Evolutionary conservation across 352 stramenopile genomes (phyloP).

Genomic region (Phytopythium boreale): DNA sequence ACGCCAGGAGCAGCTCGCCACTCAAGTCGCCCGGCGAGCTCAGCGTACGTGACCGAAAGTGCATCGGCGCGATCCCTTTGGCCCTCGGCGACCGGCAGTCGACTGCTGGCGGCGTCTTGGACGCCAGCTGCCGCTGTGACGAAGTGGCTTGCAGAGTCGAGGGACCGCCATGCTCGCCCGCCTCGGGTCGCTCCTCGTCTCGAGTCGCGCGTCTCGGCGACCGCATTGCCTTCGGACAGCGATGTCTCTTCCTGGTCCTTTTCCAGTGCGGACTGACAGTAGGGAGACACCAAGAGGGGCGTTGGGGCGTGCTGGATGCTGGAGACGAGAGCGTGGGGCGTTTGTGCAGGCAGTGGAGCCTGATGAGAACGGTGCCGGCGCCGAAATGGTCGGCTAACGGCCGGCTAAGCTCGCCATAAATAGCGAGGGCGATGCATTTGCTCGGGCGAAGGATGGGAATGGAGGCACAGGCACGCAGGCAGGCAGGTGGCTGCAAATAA

Average conservation of each 20-base stretch:
- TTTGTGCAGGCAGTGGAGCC: not conserved
- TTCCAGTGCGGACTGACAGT: too few species aligned
- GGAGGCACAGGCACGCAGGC: too few species aligned
- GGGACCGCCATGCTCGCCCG: not conserved
- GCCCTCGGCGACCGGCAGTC: conserved; percentile 2
- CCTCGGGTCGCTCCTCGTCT: conserved; percentile 3
- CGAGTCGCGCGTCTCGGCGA: not conserved
- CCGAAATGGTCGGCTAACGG: not conserved
- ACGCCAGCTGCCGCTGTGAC: not conserved
- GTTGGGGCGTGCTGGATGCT: too few species aligned
- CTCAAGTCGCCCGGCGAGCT: conserved; percentile 2
- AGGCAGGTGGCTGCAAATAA: not conserved
- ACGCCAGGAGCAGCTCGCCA: not conserved
- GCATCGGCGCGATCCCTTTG: not conserved
- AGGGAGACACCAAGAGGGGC: too few species aligned
- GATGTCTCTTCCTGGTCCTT: not conserved
- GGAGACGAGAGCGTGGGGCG: not conserved
- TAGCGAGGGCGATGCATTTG: not conserved
- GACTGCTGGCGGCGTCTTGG: not conserved
- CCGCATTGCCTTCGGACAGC: not conserved
- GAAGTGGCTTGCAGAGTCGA: too few species aligned
- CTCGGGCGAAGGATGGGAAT: too few species aligned
- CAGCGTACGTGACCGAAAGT: conserved; percentile 3
- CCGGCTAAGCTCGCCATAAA: not conserved
- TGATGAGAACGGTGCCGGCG: not conserved